Evolutionary conservation across 345 rosid genomes (phyloP).

Genomic region (Eucalyptus erythrocorys): DNA sequence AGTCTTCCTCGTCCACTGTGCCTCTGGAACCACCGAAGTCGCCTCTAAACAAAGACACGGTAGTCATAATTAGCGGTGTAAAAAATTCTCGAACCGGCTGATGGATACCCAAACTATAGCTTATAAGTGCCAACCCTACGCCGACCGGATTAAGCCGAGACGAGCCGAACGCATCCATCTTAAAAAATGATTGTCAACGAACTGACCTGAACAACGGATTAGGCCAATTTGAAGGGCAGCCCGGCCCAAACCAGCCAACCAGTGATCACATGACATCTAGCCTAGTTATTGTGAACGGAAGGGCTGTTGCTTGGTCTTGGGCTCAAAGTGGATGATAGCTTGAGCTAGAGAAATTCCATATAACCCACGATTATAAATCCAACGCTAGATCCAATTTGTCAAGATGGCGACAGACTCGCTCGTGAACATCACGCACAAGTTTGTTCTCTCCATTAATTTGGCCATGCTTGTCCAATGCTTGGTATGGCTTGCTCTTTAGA

Average conservation of each 20-base stretch:
- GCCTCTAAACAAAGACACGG: background rate
- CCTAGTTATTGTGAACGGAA: background rate
- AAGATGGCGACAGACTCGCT: background rate
- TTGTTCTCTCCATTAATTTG: background rate
- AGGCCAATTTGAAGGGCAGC: background rate
- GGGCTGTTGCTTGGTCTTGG: background rate
- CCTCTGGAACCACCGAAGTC: background rate
- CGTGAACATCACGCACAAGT: background rate
- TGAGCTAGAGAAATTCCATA: background rate
- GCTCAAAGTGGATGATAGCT: background rate
- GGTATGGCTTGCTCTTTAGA: background rate
- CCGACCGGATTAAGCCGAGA: background rate
- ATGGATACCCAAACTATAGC: accelerated
- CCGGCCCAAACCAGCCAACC: background rate
- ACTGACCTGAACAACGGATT: background rate
- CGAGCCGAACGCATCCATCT: background rate
- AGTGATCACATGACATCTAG: background rate
- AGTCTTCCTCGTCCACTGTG: background rate
- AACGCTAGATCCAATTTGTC: background rate
- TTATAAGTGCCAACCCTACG: background rate
- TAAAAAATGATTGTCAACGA: background rate
- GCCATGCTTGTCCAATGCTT: background rate
- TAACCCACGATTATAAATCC: background rate
- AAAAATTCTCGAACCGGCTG: background rate
- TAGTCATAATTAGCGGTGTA: background rate